phyloP scores from a whole-genome alignment of 805 yeast genomes.

The Kluyveromyces nonfermentans region DNA sequence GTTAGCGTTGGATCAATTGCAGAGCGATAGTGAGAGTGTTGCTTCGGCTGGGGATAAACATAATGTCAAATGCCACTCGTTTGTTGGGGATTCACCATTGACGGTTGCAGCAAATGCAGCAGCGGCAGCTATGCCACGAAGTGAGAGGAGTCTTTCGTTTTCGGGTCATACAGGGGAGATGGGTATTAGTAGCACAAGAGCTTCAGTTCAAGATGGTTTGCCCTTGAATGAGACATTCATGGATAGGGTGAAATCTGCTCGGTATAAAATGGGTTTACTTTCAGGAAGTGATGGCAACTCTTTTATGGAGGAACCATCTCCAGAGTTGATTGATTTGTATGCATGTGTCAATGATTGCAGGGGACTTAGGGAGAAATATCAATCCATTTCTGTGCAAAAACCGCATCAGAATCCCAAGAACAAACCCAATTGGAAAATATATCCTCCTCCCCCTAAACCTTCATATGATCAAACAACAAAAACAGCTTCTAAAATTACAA shows the following conservation, averaged over 20 bases:
- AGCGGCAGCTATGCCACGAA: constrained; percentile 1
- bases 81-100: neutral
- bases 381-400: constrained; percentile 59
- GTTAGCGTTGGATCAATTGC: constrained; percentile 18
- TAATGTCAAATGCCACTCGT: neutral
- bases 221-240: neutral
- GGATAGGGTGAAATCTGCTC: constrained; percentile 11
- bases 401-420: constrained; percentile 82
- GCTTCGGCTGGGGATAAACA: neutral
- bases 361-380: constrained; percentile 67
- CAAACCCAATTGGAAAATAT: constrained; percentile 58
- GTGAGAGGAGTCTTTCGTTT: neutral
- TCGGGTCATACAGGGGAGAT: neutral
- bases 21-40: constrained; percentile 1
- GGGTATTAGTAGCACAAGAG: neutral
- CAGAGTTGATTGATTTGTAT: constrained; percentile 57
- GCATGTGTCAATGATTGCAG: constrained; percentile 57
- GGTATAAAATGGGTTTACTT: constrained; percentile 38
- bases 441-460: constrained; percentile 93
- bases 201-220: neutral
- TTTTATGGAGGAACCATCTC: constrained; percentile 51
- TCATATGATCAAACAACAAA: constrained; percentile 61
- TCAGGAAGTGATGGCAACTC: constrained; percentile 42
- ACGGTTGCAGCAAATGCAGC: neutral
- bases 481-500: constrained; percentile 36